Evolutionary conservation across 75 land plant species (phyloP).

Genomic region (Selaginella tamariscina): DNA sequence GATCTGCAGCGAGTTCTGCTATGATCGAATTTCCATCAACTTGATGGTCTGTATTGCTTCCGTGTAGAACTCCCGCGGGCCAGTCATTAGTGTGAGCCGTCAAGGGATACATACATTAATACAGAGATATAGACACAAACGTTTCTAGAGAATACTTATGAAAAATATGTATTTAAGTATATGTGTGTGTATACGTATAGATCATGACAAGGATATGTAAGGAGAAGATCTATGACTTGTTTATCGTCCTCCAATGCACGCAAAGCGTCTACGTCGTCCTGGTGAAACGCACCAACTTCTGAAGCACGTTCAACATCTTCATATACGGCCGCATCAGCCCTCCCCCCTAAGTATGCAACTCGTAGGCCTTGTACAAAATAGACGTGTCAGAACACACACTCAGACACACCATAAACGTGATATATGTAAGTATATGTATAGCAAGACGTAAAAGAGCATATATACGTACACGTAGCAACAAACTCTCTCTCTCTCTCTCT

Average conservation of each 20-base stretch:
- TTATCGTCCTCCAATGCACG: slow-evolving; percentile 83
- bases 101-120: not conserved
- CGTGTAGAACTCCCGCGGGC: slow-evolving; percentile 60
- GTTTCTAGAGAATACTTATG: too few relatives aligned
- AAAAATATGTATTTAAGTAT: too few relatives aligned
- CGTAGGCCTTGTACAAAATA: slow-evolving; percentile 41
- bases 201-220: slow-evolving; percentile 72
- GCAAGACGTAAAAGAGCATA: too few relatives aligned
- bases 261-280: slow-evolving; percentile 89
- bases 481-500: too few relatives aligned
- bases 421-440: not conserved
- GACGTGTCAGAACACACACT: not conserved
- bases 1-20: slow-evolving; percentile 63
- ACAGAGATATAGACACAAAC: too few relatives aligned
- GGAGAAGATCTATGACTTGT: slow-evolving; percentile 60
- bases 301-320: slow-evolving; percentile 26
- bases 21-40: slow-evolving; percentile 40
- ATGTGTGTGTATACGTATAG: too few relatives aligned
- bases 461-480: too few relatives aligned
- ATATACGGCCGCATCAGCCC: slow-evolving; percentile 21
- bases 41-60: slow-evolving; percentile 30
- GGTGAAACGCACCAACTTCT: slow-evolving; percentile 48
- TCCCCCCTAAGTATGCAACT: slow-evolving; percentile 74
- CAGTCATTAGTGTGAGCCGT: slow-evolving; percentile 71
- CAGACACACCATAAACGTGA: not conserved